Percentiles rank a stretch among this genome's conserved stretches.
Evolutionary conservation across 257 asterid genomes (phyloP).

Genomic region (Solanum habrochaites): DNA sequence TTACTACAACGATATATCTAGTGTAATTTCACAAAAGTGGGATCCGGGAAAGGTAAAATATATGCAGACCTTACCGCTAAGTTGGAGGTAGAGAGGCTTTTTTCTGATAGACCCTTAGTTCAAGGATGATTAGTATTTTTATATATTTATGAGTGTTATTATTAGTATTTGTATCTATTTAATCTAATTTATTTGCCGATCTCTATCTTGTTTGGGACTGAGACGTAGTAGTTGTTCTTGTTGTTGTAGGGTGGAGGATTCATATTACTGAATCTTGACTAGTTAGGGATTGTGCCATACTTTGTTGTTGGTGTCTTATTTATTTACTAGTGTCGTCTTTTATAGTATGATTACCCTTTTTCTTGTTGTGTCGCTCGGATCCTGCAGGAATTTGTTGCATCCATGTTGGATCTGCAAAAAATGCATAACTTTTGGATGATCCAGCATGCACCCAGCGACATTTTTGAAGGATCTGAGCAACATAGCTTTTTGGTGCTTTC

Average conservation of each 20-base stretch:
- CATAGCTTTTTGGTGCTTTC: background rate
- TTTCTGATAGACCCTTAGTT: background rate
- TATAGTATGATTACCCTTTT: background rate
- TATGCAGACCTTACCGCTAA: background rate
- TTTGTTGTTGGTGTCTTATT: background rate
- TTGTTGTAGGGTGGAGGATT: background rate
- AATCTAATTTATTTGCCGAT: background rate
- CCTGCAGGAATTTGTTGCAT: background rate
- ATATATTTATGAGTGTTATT: background rate
- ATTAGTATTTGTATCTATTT: background rate
- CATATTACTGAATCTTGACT: background rate
- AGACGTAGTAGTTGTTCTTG: background rate
- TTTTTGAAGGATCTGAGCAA: background rate
- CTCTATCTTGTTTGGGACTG: background rate
- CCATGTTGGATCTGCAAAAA: background rate
- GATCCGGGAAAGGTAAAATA: accelerated
- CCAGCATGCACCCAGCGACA: background rate
- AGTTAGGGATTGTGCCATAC: background rate
- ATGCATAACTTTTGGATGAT: background rate
- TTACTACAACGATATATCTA: too few relatives aligned
- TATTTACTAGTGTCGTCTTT: background rate
- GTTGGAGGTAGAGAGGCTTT: background rate
- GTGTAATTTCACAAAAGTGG: background rate
- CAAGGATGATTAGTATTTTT: background rate
- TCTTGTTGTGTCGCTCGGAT: background rate